phyloP scores from a whole-genome alignment of 371 early-diverging fungal genomes.

The Mortierella sp. region DNA sequence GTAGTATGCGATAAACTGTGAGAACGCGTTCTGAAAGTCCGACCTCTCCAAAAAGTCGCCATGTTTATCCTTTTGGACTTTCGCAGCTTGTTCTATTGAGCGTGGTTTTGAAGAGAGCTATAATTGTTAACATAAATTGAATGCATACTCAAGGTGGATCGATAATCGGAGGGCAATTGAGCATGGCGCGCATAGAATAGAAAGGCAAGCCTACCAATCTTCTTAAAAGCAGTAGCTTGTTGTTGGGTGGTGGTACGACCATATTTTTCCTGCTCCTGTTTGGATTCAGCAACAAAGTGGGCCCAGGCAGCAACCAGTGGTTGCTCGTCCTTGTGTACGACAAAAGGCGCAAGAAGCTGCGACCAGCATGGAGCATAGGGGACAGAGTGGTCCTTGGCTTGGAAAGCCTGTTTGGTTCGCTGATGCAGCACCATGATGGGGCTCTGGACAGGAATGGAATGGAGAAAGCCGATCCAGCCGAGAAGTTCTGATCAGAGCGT shows the following conservation, averaged over 20 bases:
- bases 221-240: conserved; percentile 49
- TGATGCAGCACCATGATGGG: conserved; percentile 56
- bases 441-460: no score
- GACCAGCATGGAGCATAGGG: conserved; percentile 44
- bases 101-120: background rate
- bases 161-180: background rate
- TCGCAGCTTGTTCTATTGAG: conserved; percentile 33
- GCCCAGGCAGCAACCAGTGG: conserved; percentile 46
- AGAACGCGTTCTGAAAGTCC: conserved; percentile 43
- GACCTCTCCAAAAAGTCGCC: conserved; percentile 21
- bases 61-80: conserved; percentile 29
- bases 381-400: conserved; percentile 50
- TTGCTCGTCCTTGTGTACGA: conserved; percentile 4
- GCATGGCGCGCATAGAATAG: no score
- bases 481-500: no score
- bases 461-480: no score
- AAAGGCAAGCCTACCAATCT: conserved; percentile 29
- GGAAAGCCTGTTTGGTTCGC: conserved; percentile 50
- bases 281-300: conserved; percentile 33
- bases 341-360: conserved; percentile 30
- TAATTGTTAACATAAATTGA: no score
- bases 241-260: conserved; percentile 51
- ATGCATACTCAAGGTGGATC: no score
- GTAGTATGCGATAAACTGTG: conserved; percentile 34
- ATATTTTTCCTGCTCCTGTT: conserved; percentile 48